phyloP scores from a whole-genome alignment of 768 basidiomycete genomes.

The Boletus vinaceobasis region DNA sequence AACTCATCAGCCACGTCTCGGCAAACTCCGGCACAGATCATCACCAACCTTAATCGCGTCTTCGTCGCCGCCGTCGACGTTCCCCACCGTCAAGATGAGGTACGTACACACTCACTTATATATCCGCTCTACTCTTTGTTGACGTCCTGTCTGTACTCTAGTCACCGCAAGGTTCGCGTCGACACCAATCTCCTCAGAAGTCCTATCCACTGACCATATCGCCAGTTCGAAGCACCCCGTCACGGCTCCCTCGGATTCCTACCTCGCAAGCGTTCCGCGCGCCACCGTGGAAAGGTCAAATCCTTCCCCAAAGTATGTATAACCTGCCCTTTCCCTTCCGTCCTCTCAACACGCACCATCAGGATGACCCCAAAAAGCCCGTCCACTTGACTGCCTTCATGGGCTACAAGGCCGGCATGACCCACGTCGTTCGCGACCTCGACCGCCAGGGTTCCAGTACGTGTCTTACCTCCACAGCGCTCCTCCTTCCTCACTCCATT shows the following conservation, averaged over 20 bases:
- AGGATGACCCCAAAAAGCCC: slow-evolving; percentile 99
- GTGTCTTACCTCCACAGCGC: slow-evolving; percentile 32
- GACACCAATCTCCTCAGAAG: slow-evolving; percentile 19
- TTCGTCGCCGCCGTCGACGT: slow-evolving; percentile 18
- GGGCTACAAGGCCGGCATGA: slow-evolving; percentile 99
- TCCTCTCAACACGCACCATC: slow-evolving; percentile 8
- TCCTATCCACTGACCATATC: slow-evolving; percentile 19
- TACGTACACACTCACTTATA: slow-evolving; percentile 29
- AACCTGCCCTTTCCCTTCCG: neutral
- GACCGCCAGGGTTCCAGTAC: slow-evolving; percentile 98
- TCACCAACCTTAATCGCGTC: neutral
- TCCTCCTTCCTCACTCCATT: neutral
- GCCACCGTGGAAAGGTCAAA: slow-evolving; percentile 99
- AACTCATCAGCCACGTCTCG: slow-evolving; percentile 32
- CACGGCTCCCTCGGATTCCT: slow-evolving; percentile 98
- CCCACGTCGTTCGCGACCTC: slow-evolving; percentile 97
- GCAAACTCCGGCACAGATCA: slow-evolving; percentile 22
- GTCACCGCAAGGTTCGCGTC: slow-evolving; percentile 79
- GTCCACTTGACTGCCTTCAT: slow-evolving; percentile 97
- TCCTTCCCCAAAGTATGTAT: slow-evolving; percentile 90
- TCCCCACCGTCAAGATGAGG: slow-evolving; percentile 56
- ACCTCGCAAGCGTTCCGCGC: slow-evolving; percentile 92
- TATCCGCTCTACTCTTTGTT: neutral
- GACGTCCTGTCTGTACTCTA: slow-evolving; percentile 26
- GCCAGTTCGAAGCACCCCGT: slow-evolving; percentile 95